Percentiles rank a stretch among this genome's conserved stretches.
These are phyloP conservation scores for Mallotus nudiflorus DNA, from an alignment of 345 rosid species.

Conservation along the genomic window DNA sequence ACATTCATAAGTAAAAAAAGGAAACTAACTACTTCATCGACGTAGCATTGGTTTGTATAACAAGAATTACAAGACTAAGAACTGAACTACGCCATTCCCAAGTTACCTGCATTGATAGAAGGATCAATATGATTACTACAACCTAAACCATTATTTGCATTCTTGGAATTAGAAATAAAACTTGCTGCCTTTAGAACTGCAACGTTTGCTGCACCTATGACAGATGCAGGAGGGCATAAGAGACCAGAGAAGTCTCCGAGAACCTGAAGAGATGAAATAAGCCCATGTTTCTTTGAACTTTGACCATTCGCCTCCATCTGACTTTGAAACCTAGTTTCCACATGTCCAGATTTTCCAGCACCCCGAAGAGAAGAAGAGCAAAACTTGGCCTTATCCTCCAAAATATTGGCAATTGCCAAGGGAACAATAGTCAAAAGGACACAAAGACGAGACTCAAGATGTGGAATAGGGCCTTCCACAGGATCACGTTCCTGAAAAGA, in stretches of 20 bases:
- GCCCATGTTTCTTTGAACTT: conserved; percentile 36
- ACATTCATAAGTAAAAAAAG: neutral
- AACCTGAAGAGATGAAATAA: conserved; percentile 50
- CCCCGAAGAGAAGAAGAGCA: conserved; percentile 29
- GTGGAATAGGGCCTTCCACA: conserved; percentile 68
- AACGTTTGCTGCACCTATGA: conserved; percentile 44
- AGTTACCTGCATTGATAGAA: conserved; percentile 39
- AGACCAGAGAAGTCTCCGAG: conserved; percentile 59
- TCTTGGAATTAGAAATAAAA: conserved; percentile 38
- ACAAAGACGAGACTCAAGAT: conserved; percentile 63
- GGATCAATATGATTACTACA: conserved; percentile 22
- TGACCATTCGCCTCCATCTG: conserved; percentile 26
- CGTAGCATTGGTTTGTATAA: neutral
- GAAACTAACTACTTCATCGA: neutral
- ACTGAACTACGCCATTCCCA: conserved; percentile 4
- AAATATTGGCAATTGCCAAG: conserved; percentile 45
- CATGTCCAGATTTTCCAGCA: conserved; percentile 16
- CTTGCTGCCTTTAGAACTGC: conserved; percentile 57
- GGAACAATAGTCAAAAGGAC: conserved; percentile 63
- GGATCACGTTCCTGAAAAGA: conserved; percentile 58
- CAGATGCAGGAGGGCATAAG: conserved; percentile 52
- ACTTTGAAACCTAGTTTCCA: conserved; percentile 27
- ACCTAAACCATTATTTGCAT: conserved; percentile 25
- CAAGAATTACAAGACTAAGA: conserved; percentile 1
- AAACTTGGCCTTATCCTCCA: conserved; percentile 37